These are phyloP conservation scores for Letharia columbiana DNA, from an alignment of 495 filamentous ascomycete species.

Conservation along the genomic window DNA sequence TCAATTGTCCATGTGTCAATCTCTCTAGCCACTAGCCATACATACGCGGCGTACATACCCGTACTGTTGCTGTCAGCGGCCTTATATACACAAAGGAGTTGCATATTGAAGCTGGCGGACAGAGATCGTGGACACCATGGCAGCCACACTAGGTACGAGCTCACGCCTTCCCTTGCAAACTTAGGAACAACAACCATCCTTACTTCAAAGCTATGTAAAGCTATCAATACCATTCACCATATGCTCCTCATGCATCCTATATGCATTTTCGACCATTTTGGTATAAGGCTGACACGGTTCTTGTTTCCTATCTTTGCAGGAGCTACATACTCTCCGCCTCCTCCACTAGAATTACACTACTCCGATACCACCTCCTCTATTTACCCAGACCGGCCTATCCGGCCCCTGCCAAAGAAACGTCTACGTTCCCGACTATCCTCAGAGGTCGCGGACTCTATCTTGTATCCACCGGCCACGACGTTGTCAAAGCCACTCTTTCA, in stretches of 20 bases:
- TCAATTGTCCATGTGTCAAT: constrained; percentile 4
- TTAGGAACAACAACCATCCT: neutral
- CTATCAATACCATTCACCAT: neutral
- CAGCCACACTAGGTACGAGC: constrained; percentile 15
- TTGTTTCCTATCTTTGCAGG: constrained; percentile 20
- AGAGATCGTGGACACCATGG: neutral
- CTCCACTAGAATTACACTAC: constrained; percentile 29
- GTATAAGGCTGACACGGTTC: constrained; percentile 30
- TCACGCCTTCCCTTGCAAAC: constrained; percentile 2
- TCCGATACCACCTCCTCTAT: constrained; percentile 65
- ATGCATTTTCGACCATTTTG: neutral
- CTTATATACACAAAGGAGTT: neutral
- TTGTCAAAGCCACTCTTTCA: constrained; percentile 64
- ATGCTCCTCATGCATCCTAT: neutral
- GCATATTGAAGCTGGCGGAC: neutral
- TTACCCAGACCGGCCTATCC: constrained; percentile 84
- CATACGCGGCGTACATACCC: neutral
- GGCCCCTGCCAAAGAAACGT: constrained; percentile 80
- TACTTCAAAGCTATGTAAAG: neutral
- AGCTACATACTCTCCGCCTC: constrained; percentile 22
- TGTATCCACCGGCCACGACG: constrained; percentile 65
- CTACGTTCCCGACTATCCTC: constrained; percentile 76
- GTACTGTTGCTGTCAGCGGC: neutral
- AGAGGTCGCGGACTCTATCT: constrained; percentile 72
- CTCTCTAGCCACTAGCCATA: neutral